Evolutionary conservation across 306 rosid genomes (phyloP).

Genomic region (Comarum palustre): DNA sequence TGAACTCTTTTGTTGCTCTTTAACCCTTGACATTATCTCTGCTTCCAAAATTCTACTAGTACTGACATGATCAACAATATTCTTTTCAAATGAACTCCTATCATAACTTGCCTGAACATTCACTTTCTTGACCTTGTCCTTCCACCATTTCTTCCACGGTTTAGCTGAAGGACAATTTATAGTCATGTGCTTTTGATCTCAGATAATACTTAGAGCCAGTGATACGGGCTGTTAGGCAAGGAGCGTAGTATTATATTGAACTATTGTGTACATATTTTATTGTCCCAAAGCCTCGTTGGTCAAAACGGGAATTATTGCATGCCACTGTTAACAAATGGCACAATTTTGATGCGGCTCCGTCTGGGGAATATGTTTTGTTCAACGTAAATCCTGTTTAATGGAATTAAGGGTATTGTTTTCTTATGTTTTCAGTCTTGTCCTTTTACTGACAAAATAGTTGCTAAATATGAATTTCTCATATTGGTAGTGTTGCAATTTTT

Average conservation of each 20-base stretch:
- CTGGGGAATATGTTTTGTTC: neutral
- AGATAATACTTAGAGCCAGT: neutral
- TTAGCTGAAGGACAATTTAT: neutral
- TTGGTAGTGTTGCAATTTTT: neutral
- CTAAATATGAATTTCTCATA: neutral
- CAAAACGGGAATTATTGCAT: neutral
- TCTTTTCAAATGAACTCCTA: neutral
- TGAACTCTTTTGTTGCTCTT: neutral
- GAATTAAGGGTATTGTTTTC: neutral
- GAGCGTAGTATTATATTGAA: neutral
- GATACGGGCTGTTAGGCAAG: neutral
- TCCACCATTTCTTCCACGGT: neutral
- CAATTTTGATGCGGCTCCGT: neutral
- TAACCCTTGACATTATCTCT: neutral
- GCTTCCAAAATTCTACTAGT: neutral
- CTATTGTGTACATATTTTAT: neutral
- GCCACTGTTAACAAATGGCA: neutral
- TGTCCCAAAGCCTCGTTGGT: neutral
- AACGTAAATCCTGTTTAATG: constrained; percentile 4
- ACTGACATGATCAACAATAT: neutral
- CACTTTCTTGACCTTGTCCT: neutral
- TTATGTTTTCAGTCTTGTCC: neutral
- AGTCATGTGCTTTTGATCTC: neutral
- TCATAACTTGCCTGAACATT: neutral
- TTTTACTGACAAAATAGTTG: neutral